These are phyloP conservation scores for Ceratopteris richardii DNA, from an alignment of 75 land plant species.

Conservation along the genomic window DNA sequence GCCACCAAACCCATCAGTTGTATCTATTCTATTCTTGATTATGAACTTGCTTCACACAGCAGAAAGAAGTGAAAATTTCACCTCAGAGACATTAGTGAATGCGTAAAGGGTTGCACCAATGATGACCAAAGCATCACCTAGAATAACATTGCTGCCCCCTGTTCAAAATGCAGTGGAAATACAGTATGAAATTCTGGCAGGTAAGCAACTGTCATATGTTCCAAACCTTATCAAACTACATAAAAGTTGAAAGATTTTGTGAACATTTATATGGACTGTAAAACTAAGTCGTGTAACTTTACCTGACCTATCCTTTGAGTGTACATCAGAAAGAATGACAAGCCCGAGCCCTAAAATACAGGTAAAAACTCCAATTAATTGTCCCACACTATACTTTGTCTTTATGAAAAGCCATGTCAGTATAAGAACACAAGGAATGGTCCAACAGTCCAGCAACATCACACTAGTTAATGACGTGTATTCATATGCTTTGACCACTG, in stretches of 20 bases:
- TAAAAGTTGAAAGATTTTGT: no score
- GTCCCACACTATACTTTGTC: conserved; percentile 57
- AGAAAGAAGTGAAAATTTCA: conserved; percentile 5
- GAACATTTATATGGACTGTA: no score
- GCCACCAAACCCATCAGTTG: background rate
- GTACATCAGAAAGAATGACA: conserved; percentile 91
- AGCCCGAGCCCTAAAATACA: conserved; percentile 80
- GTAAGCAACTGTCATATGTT: no score
- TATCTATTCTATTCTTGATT: no score
- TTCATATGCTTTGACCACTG: conserved; percentile 96
- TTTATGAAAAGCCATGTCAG: conserved; percentile 80
- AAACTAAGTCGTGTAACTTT: conserved; percentile 5
- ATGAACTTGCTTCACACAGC: background rate
- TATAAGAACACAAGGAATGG: conserved; percentile 82
- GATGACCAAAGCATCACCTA: conserved; percentile 81
- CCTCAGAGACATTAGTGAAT: conserved; percentile 86
- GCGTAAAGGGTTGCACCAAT: conserved; percentile 78
- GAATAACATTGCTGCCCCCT: conserved; percentile 73
- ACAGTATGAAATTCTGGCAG: no score
- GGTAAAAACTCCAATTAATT: conserved; percentile 58
- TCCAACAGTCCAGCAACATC: conserved; percentile 96
- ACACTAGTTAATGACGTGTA: conserved; percentile 96
- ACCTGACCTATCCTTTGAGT: conserved; percentile 66
- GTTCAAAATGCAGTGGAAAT: no score
- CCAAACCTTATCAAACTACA: no score